Evolutionary conservation across 345 rosid species (phyloP).

Genomic region (Linum trigynum): DNA sequence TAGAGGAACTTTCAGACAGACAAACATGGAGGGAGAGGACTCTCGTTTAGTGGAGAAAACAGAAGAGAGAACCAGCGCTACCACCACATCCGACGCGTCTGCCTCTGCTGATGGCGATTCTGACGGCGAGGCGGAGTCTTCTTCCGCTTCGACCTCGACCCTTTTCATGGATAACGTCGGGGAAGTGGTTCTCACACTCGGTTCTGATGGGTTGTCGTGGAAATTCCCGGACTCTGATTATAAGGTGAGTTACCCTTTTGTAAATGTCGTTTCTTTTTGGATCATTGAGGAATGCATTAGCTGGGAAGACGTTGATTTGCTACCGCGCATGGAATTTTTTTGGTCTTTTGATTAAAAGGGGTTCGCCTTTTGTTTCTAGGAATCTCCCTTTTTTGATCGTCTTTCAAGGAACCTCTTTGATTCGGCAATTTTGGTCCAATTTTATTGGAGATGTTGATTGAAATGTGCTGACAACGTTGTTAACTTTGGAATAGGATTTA

Average conservation of each 20-base stretch:
- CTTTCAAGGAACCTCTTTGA: background rate
- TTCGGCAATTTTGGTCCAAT: background rate
- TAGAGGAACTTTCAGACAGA: no score
- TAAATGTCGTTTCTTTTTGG: background rate
- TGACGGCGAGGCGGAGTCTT: conserved; percentile 14
- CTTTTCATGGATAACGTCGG: conserved; percentile 63
- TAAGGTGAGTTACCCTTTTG: conserved; percentile 30
- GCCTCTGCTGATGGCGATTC: background rate
- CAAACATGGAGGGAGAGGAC: background rate
- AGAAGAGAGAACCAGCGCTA: conserved; percentile 9
- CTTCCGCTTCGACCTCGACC: conserved; percentile 25
- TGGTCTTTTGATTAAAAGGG: background rate
- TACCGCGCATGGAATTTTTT: background rate
- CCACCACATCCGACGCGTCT: background rate
- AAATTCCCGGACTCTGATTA: conserved; percentile 36
- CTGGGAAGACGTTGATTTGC: background rate
- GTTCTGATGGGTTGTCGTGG: conserved; percentile 76
- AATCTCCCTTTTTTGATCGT: background rate
- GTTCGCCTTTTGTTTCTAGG: background rate
- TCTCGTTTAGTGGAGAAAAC: conserved; percentile 15
- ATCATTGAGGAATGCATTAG: background rate
- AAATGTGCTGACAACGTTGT: background rate
- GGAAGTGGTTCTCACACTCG: conserved; percentile 40
- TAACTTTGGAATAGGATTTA: conserved; percentile 34
- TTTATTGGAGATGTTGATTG: background rate